These are phyloP conservation scores for Citrullus colocynthis DNA, from an alignment of 306 rosid genomes.

Conservation along the genomic window DNA sequence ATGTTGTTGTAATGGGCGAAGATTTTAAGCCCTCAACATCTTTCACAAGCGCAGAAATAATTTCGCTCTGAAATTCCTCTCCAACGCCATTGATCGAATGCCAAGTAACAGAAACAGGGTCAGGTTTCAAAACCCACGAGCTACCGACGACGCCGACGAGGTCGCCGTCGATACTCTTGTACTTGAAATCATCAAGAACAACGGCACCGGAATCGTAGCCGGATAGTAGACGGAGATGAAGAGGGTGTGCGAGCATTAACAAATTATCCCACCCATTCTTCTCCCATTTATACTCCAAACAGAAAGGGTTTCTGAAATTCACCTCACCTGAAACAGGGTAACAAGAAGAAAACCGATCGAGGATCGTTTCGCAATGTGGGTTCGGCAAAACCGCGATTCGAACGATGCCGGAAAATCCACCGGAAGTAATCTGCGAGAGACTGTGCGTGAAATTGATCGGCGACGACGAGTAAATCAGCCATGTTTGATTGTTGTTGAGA, in stretches of 20 bases:
- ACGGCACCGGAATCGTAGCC: slow-evolving; percentile 15
- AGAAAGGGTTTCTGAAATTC: slow-evolving; percentile 35
- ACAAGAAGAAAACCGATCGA: slow-evolving; percentile 48
- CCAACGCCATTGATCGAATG: slow-evolving; percentile 51
- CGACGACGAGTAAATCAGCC: slow-evolving; percentile 59
- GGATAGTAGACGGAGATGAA: slow-evolving; percentile 47
- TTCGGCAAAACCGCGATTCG: slow-evolving; percentile 52
- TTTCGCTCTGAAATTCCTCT: slow-evolving; percentile 28
- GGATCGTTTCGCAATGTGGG: slow-evolving; percentile 20
- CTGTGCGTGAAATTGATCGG: slow-evolving; percentile 26
- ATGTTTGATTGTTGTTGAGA: slow-evolving; percentile 69
- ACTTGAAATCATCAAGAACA: slow-evolving; percentile 45
- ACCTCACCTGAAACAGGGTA: slow-evolving; percentile 72
- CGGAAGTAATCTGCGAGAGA: slow-evolving; percentile 37
- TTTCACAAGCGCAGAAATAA: slow-evolving; percentile 34
- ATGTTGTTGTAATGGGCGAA: slow-evolving; percentile 14
- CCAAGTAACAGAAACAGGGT: slow-evolving; percentile 62
- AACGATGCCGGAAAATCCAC: slow-evolving; percentile 46
- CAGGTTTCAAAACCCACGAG: slow-evolving; percentile 50
- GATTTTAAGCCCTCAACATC: slow-evolving; percentile 48
- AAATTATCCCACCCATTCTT: slow-evolving; percentile 62
- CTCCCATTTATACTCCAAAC: slow-evolving; percentile 62
- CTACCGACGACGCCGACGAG: slow-evolving; percentile 78
- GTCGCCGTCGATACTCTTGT: slow-evolving; percentile 75
- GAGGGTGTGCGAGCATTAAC: slow-evolving; percentile 75